These are phyloP conservation scores for Diaporthe citriasiana DNA, from an alignment of 2,329 filamentous ascomycete genomes.

Conservation along the genomic window DNA sequence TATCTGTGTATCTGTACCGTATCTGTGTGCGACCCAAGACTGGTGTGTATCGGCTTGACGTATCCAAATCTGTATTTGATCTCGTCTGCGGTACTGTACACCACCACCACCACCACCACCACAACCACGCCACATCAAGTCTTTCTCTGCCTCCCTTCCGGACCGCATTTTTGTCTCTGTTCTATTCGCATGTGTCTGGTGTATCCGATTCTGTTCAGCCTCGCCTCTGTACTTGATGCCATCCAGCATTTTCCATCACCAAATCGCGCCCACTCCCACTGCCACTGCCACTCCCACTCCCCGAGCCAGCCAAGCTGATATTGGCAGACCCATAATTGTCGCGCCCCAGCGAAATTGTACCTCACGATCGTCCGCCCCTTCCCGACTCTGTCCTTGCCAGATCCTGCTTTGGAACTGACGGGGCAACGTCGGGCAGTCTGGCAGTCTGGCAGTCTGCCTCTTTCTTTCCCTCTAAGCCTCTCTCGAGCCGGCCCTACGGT, in stretches of 20 bases:
- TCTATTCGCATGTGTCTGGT: conserved; percentile 3
- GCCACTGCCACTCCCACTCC: background rate
- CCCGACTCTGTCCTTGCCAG: background rate
- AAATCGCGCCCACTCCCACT: background rate
- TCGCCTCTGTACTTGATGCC: background rate
- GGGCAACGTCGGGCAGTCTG: background rate
- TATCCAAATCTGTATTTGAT: conserved; percentile 34
- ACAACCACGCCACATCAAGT: conserved; percentile 16
- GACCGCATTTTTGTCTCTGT: conserved; percentile 14
- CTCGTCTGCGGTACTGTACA: conserved; percentile 9
- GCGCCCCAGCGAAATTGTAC: conserved; percentile 21
- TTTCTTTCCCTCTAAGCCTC: conserved; percentile 11
- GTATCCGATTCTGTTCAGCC: background rate
- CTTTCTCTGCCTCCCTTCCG: conserved; percentile 11
- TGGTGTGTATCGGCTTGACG: conserved; percentile 22
- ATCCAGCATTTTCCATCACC: conserved; percentile 9
- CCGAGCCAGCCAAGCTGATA: conserved; percentile 21
- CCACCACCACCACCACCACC: background rate
- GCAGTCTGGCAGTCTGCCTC: background rate
- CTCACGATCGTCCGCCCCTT: conserved; percentile 20
- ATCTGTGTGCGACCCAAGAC: conserved; percentile 14
- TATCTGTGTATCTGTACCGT: conserved; percentile 16
- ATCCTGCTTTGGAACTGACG: conserved; percentile 1
- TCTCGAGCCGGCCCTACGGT: background rate
- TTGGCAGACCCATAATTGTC: conserved; percentile 23